Evolutionary conservation across 1,139 yeast genomes (phyloP), one percentile per base, ranked within the genome.

Genomic region (Candida tropicalis): DNA sequence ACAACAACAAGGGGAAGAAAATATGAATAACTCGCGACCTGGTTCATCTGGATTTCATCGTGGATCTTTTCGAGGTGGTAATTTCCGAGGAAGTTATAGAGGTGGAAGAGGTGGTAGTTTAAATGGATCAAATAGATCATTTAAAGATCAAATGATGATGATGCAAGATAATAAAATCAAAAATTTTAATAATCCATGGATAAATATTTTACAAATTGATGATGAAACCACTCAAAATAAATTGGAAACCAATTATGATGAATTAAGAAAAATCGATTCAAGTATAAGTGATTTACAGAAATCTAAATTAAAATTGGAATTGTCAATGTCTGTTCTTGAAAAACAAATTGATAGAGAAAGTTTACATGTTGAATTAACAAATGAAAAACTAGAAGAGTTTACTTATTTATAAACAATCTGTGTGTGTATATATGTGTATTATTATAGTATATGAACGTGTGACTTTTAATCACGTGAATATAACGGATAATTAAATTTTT

Each of bases 311-410:
- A 55, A 51, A 47, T 56, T 67, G 41, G 60, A 57, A 31, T 46
- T 52, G 35, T 51, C 59, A 11, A 46, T 66, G 35, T 52, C 51
- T 7, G 48, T 51, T 15, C 54, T 72, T 33, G 68, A 67, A 28
- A 54, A 58, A 9, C 70, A 63, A 40, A 60, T 65, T 1, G 52
- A 44, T 18, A 56, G 69, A 39, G 77, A 73, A 45, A 68, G 56
- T 24, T 49, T 70, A 32, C 66, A 70, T 47, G 73, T 66, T 6
- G 67, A 66, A 43, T 46, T 70, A 18, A 63, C 75, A 29, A 59
- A 52, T 25, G 77, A 73, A 46, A 73, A 72, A 50, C 57, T 73
- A 38, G 77, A 70, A 43, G 78, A 73, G 53, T 65, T 72, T 54
- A 56, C 66, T 10, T 68, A 65, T 46, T 52, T 68, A 53, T 70